Conservation (phyloP, 1,139 yeast genomes). For the Diutina pseudorugosa region DNA sequence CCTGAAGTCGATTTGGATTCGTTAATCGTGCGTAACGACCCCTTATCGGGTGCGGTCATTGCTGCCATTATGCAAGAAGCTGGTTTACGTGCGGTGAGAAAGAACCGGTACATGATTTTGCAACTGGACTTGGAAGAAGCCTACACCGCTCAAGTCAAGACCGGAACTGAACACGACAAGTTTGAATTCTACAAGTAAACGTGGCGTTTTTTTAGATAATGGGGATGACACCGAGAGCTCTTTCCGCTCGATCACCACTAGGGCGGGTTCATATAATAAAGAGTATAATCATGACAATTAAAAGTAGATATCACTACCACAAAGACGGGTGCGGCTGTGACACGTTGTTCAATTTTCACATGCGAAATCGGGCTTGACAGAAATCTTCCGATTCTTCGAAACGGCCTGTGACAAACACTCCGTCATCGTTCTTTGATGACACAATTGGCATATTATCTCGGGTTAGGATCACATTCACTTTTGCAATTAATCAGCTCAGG, state of each 20-base stretch:
- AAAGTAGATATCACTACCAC: neutral
- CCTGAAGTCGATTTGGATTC: conserved; percentile 97
- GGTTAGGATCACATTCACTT: neutral
- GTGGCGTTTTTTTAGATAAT: neutral
- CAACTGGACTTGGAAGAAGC: conserved; percentile 97
- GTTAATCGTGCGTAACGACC: conserved; percentile 88
- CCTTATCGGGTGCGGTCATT: conserved; percentile 92
- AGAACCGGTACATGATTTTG: conserved; percentile 90
- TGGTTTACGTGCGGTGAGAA: conserved; percentile 95
- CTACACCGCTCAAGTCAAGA: conserved; percentile 89
- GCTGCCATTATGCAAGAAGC: conserved; percentile 99
- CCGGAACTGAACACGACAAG: conserved; percentile 91
- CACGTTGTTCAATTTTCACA: neutral
- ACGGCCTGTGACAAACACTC: neutral
- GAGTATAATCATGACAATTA: neutral
- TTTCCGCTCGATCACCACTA: neutral
- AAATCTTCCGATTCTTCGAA: neutral
- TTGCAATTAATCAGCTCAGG: neutral
- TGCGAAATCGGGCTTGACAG: neutral
- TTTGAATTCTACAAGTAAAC: conserved; percentile 89
- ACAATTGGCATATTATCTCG: neutral
- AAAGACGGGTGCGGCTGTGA: neutral
- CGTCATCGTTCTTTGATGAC: neutral
- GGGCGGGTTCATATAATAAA: neutral
- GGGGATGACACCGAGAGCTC: neutral